Base-by-base conservation (phyloP, 495 filamentous ascomycete genomes). In the Elasticomyces elasticus region DNA sequence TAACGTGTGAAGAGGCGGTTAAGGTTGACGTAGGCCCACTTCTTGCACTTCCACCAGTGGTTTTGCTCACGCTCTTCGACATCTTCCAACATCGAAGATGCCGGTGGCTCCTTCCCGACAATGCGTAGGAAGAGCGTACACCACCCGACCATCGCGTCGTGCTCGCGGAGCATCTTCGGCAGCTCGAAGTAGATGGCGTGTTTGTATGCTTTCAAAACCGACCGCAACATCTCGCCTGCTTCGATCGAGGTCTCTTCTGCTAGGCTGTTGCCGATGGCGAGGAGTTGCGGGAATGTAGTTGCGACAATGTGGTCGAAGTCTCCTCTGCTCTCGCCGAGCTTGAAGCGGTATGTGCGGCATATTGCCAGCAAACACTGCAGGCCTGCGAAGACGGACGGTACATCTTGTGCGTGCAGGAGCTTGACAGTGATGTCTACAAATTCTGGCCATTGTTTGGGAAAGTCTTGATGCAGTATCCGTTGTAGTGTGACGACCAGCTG, bases 31-130 rank as follows among this genome's bases (percentile, higher is more conserved):
- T 96, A 97, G 5, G 91, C 84, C 94, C 92, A 97, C 70, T 97
- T 98, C 84, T 97, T 98, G 49, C 89, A 86, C 76, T 97, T 98
- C 91, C 92, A 98, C 90, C 92, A 98, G 66, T 95, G 87, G 66
- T 95, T 89, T 51, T 80, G 76, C 67, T 95, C 94, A 25, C 94
- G 80, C 64, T 97, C 94, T 19, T 87, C 80, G 38, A 84, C 72
- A 41, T 94, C 88, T 38, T 95, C 90, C 48, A 74, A 66, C 76
- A 97, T 81, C 5, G 88, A 82, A 57, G 72, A 81, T 37, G 82
- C 76, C 0, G 92, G 92, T 48, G 86, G 81, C 27, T 85, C 74
- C 69, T 97, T 98, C 35, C 83, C 82, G 24, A 97, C 85, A 28
- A 92, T 85, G 41, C 83, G 79, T 48, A 98, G 74, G 76, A 98